These are phyloP conservation scores for Dysphania ambrosioides DNA, from an alignment of 148 eudicot species.

Conservation along the genomic window DNA sequence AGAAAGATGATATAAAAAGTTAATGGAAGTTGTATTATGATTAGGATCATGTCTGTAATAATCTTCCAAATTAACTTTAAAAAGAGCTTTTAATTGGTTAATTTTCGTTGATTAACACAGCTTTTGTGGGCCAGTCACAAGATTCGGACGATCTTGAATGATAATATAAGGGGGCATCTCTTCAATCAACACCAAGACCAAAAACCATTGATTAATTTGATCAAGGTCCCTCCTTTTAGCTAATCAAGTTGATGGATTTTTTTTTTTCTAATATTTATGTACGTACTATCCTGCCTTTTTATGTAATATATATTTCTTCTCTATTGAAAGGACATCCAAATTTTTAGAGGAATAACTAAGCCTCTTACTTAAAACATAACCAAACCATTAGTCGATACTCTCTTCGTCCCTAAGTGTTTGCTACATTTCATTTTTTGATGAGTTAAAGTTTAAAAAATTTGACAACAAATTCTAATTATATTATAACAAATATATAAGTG, in stretches of 20 bases:
- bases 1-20: constrained; percentile 26
- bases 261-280: too few species aligned
- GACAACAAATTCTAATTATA: too few species aligned
- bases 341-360: too few species aligned
- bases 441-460: too few species aligned
- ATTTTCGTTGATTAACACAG: constrained; percentile 16
- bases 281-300: too few species aligned
- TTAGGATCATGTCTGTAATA: constrained; percentile 14
- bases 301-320: too few species aligned
- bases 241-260: constrained; percentile 1
- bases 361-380: too few species aligned
- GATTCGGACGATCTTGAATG: constrained; percentile 24
- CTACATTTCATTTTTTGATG: too few species aligned
- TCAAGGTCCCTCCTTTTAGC: constrained; percentile 15
- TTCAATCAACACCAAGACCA: constrained; percentile 25
- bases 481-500: too few species aligned
- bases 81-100: constrained; percentile 15
- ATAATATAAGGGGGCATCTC: constrained; percentile 18
- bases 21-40: constrained; percentile 22
- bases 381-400: too few species aligned
- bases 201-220: constrained; percentile 5
- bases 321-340: too few species aligned
- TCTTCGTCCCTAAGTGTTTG: too few species aligned
- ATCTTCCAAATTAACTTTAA: constrained; percentile 7
- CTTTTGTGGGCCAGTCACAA: constrained; percentile 19